A percentile compares a stretch with the other conserved stretches of the same genome.
These are phyloP conservation scores for Coleophoma cylindrospora DNA, from an alignment of 2,329 filamentous ascomycete genomes.

Conservation along the genomic window DNA sequence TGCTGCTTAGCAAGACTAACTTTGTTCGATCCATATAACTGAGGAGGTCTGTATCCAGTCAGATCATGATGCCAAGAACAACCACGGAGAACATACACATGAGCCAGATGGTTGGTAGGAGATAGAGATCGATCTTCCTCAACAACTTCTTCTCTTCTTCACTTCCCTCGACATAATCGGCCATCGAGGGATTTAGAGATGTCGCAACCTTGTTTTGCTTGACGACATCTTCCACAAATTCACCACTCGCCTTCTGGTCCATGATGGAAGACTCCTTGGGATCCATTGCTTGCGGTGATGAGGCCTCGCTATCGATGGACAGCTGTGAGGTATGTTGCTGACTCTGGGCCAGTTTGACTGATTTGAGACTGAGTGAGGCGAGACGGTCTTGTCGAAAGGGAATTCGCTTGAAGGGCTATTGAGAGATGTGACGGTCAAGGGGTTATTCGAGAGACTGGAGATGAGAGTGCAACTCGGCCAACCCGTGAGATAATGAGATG, in stretches of 20 bases:
- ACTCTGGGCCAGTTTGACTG: background rate
- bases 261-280: background rate
- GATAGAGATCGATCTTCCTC: constrained; percentile 3
- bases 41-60: background rate
- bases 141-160: constrained; percentile 2
- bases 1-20: background rate
- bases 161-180: background rate
- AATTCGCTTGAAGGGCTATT: too few species aligned
- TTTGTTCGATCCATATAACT: constrained; percentile 3
- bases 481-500: too few species aligned
- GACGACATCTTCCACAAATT: background rate
- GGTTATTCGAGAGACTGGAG: too few species aligned
- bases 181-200: background rate
- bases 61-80: background rate
- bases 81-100: background rate
- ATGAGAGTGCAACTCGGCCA: too few species aligned
- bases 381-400: too few species aligned
- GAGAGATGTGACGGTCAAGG: too few species aligned
- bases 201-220: background rate
- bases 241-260: background rate
- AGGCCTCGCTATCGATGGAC: too few species aligned
- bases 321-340: too few species aligned
- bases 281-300: background rate
- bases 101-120: constrained; percentile 1
- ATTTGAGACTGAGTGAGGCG: background rate